These are phyloP conservation scores for Tolypocladium nubicola DNA, from an alignment of 2,329 filamentous ascomycete species.

Conservation along the genomic window DNA sequence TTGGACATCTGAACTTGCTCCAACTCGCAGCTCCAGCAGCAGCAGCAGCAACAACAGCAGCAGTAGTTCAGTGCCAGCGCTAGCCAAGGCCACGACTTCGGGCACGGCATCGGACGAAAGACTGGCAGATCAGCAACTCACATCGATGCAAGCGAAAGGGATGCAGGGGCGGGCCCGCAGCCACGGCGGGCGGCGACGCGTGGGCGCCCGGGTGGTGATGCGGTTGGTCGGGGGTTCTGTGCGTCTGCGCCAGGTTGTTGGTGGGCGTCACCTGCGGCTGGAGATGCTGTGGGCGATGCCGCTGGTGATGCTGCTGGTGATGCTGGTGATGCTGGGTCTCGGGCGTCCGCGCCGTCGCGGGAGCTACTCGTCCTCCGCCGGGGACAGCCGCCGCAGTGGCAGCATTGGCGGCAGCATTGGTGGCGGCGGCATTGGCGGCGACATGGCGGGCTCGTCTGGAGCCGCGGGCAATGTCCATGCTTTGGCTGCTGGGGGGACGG, in stretches of 20 bases:
- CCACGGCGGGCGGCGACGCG: constrained; percentile 7
- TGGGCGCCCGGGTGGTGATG: constrained; percentile 14
- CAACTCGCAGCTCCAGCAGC: background rate
- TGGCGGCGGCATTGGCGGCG: constrained; percentile 10
- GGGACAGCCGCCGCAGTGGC: background rate
- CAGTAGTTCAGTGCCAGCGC: no score
- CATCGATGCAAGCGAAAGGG: constrained; percentile 26
- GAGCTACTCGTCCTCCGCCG: background rate
- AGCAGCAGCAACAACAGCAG: background rate
- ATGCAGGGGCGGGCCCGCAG: constrained; percentile 19
- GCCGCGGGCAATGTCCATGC: constrained; percentile 19
- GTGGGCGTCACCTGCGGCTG: constrained; percentile 4
- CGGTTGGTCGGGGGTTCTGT: constrained; percentile 4
- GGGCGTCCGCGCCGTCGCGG: background rate
- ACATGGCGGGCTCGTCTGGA: constrained; percentile 19
- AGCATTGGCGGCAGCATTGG: constrained; percentile 2
- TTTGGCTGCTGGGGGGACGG: background rate
- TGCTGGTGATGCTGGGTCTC: background rate
- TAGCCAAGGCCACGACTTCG: background rate
- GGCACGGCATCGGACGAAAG: background rate
- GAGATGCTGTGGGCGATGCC: background rate
- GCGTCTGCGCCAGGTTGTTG: background rate
- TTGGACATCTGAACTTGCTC: background rate
- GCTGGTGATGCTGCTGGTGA: constrained; percentile 5
- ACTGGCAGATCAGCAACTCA: constrained; percentile 12